These are phyloP conservation scores for Xerophyta viscosa DNA, from an alignment of 106 monocot species.

Conservation along the genomic window DNA sequence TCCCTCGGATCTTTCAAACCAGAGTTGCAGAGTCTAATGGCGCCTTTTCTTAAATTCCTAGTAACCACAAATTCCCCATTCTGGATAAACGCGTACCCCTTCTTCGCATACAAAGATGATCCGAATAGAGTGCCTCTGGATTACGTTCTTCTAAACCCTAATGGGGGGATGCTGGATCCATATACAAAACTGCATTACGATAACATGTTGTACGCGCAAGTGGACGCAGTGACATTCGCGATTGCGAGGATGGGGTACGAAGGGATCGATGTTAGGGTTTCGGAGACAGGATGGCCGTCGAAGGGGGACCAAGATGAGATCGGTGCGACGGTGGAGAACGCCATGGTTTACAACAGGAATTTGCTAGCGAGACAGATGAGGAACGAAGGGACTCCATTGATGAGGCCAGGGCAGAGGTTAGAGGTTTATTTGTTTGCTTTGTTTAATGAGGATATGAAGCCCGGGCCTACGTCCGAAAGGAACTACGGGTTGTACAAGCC, in stretches of 20 bases:
- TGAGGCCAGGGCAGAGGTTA: constrained; percentile 51
- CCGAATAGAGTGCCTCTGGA: constrained; percentile 38
- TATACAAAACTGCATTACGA: constrained; percentile 70
- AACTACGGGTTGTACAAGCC: constrained; percentile 88
- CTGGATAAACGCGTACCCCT: constrained; percentile 98
- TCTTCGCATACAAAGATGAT: constrained; percentile 83
- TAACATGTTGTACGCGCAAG: constrained; percentile 96
- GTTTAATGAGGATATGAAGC: constrained; percentile 94
- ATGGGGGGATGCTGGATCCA: constrained; percentile 53
- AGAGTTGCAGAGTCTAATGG: constrained; percentile 27
- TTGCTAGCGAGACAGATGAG: constrained; percentile 54
- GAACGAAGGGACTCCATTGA: constrained; percentile 77
- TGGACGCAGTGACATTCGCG: constrained; percentile 76
- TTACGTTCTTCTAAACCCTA: constrained; percentile 58
- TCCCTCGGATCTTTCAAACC: constrained; percentile 54
- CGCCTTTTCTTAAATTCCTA: constrained; percentile 54
- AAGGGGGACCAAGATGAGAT: constrained; percentile 73
- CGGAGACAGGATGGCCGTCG: constrained; percentile 98
- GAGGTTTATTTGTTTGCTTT: constrained; percentile 92
- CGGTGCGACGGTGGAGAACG: constrained; percentile 78
- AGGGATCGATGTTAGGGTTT: constrained; percentile 63
- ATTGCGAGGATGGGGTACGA: constrained; percentile 50
- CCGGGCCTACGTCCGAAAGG: constrained; percentile 89
- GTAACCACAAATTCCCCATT: constrained; percentile 60
- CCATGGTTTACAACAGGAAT: constrained; percentile 66